Evolutionary conservation across 257 asterid species (phyloP).

Genomic region (Anisodus tanguticus): DNA sequence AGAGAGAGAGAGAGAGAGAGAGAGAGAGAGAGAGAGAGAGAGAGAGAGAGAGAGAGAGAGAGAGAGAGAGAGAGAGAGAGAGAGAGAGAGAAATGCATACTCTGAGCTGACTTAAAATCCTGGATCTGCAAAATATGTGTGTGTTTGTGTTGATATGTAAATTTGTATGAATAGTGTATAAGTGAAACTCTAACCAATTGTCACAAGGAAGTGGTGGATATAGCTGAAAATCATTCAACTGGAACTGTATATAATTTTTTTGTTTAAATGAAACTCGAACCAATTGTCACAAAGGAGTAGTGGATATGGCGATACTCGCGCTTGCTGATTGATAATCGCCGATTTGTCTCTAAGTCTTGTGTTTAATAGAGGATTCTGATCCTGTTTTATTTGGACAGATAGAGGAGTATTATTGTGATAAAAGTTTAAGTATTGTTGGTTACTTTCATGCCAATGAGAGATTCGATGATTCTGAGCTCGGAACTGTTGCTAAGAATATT

Average conservation of each 20-base stretch:
- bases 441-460: constrained; percentile 96
- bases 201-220: neutral
- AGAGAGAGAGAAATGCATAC: too few relatives aligned
- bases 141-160: neutral
- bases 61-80: too few relatives aligned
- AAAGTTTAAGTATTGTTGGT: constrained; percentile 82
- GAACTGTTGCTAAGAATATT: constrained; percentile 74
- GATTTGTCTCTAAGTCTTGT: neutral
- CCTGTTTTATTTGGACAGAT: constrained; percentile 48
- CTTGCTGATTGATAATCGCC: neutral
- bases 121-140: neutral
- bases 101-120: too few relatives aligned
- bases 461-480: constrained; percentile 75
- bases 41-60: too few relatives aligned
- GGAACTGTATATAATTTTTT: too few relatives aligned
- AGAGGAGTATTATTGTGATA: constrained; percentile 76
- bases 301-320: neutral
- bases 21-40: too few relatives aligned
- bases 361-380: constrained; percentile 19
- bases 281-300: neutral
- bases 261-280: neutral
- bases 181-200: neutral
- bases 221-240: too few relatives aligned
- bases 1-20: too few relatives aligned
- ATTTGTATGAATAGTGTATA: neutral